Evolutionary conservation across 208 protist species (phyloP), one percentile per base, ranked within the genome.

Genomic region (Trypanosoma mega): DNA sequence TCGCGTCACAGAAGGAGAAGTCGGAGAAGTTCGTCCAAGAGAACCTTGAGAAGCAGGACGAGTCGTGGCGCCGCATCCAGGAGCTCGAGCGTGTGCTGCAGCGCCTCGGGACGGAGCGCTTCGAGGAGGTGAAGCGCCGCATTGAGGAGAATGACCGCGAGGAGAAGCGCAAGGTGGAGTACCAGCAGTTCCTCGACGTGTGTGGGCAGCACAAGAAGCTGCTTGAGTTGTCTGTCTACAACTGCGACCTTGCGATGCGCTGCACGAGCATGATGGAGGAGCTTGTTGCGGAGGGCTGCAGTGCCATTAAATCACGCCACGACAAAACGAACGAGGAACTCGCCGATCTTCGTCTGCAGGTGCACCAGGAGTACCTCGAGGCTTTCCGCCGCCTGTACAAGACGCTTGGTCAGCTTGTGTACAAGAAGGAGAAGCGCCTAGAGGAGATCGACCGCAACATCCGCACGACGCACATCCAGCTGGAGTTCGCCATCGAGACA

Each of bases 141-240:
- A 87, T 91, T 45, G 84, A 92, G 78, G 84, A 88, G 78, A 87
- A 70, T 52, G 79, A 87, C 69, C 78, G 85, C 41, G 85, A 92
- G 80, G 73, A 88, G 67, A 86, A 84, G 68, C 74, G 76, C 33
- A 83, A 84, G 60, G 81, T 88, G 78, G 85, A 92, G 65, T 88
- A 92, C 63, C 85, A 86, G 67, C 85, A 92, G 85, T 86, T 92
- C 70, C 78, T 92, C 51, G 81, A 92, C 52, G 83, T 87, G 27
- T 76, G 78, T 46, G 77, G 78, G 29, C 78, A 85, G 64, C 80
- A 90, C 60, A 85, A 90, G 74, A 82, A 87, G 69, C 68, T 83
- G 49, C 68, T 91, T 55, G 83, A 90, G 72, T 75, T 90, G 61
- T 80, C 83, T 11, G 80, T 87, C 70, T 85, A 89, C 73, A 89